phyloP scores from a whole-genome alignment of 1,284 basidiomycete species.

The Blastosporella zonata region DNA sequence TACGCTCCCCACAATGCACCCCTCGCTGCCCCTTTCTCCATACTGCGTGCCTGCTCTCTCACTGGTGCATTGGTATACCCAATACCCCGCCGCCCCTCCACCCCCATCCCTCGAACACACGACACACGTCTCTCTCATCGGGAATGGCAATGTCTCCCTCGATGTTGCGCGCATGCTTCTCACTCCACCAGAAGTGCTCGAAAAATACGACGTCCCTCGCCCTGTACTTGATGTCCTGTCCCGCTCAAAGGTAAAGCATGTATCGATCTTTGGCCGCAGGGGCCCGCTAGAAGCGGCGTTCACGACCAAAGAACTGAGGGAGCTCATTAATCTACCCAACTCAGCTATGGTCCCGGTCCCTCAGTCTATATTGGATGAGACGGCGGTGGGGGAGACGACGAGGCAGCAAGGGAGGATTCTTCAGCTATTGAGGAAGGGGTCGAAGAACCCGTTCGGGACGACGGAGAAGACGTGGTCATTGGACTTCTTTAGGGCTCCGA shows the following conservation, averaged over 20 bases:
- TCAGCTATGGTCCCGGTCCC: conserved; percentile 66
- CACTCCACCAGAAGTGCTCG: conserved; percentile 58
- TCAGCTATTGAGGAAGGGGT: conserved; percentile 68
- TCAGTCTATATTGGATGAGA: conserved; percentile 36
- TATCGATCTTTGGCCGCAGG: conserved; percentile 83
- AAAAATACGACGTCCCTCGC: conserved; percentile 79
- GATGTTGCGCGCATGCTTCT: conserved; percentile 93
- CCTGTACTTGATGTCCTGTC: conserved; percentile 71
- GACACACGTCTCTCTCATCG: conserved; percentile 81
- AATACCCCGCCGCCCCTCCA: conserved; percentile 69
- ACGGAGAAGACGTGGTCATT: conserved; percentile 74
- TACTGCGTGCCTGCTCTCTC: conserved; percentile 79
- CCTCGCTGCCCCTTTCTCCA: conserved; percentile 45
- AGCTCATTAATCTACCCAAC: conserved; percentile 79
- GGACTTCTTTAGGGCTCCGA: conserved; percentile 77
- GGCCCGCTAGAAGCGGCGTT: conserved; percentile 91
- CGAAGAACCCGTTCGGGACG: conserved; percentile 45
- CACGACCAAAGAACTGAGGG: conserved; percentile 92
- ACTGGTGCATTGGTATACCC: conserved; percentile 97
- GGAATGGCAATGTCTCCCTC: conserved; percentile 95
- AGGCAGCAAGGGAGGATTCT: conserved; percentile 69
- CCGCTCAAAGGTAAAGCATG: conserved; percentile 65
- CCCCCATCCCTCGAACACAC: conserved; percentile 61
- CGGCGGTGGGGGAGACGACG: conserved; percentile 32
- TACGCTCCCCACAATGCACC: conserved; percentile 57